Evolutionary conservation across 805 yeast species (phyloP).

Genomic region (Pichia manshurica): DNA sequence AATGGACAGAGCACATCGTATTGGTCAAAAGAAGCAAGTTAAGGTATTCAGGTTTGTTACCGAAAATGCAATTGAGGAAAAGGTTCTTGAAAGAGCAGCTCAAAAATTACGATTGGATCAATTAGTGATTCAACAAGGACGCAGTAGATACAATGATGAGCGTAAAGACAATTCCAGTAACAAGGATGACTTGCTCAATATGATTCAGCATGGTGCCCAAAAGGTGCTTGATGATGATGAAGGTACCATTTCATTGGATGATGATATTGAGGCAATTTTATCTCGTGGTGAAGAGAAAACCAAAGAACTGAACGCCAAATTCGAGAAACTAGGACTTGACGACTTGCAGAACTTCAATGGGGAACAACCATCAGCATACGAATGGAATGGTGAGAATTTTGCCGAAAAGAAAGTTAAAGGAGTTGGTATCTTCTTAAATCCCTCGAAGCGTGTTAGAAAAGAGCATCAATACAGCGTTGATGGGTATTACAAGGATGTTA

Average conservation of each 20-base stretch:
- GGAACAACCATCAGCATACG: conserved; percentile 72
- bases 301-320: conserved; percentile 69
- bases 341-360: conserved; percentile 89
- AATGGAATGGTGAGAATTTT: conserved; percentile 91
- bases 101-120: conserved; percentile 90
- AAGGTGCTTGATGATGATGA: conserved; percentile 59
- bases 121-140: conserved; percentile 91
- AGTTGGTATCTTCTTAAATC: conserved; percentile 61
- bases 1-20: conserved; percentile 97
- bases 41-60: conserved; percentile 89
- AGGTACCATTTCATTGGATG: conserved; percentile 34
- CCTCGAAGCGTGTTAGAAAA: conserved; percentile 68
- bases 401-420: conserved; percentile 53
- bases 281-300: conserved; percentile 80
- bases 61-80: conserved; percentile 93
- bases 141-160: conserved; percentile 39
- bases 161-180: conserved; percentile 34
- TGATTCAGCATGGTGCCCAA: conserved; percentile 97
- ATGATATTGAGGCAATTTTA: conserved; percentile 60
- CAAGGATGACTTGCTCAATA: conserved; percentile 82
- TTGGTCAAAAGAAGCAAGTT: conserved; percentile 95
- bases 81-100: conserved; percentile 92
- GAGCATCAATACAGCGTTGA: conserved; percentile 76
- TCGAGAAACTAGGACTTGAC: conserved; percentile 81
- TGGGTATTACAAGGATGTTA: conserved; percentile 67